Evolutionary conservation across 1,284 basidiomycete species (phyloP).

Genomic region (Laetiporus sulphureus): DNA sequence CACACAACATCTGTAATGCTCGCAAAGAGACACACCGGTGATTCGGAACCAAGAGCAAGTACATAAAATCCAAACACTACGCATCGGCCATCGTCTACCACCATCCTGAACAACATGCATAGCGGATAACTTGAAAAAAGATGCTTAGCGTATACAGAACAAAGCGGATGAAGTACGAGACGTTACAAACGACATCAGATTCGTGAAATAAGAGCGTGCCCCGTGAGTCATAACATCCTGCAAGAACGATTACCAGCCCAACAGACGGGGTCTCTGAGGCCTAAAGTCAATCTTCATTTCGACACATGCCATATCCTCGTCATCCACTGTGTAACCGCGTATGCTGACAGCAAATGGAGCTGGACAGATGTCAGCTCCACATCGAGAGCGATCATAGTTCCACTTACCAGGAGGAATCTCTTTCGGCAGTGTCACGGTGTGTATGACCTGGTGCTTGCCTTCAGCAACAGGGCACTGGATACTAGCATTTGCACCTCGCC

Average conservation of each 20-base stretch:
- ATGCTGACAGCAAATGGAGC: conserved; percentile 84
- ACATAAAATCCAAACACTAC: too few relatives aligned
- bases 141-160: too few relatives aligned
- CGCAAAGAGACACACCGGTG: too few relatives aligned
- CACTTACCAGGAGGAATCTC: conserved; percentile 82
- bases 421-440: conserved; percentile 79
- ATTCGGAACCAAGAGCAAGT: too few relatives aligned
- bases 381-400: conserved; percentile 5
- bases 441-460: conserved; percentile 64
- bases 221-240: too few relatives aligned
- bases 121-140: too few relatives aligned
- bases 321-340: conserved; percentile 68
- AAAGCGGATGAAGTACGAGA: too few relatives aligned
- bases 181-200: too few relatives aligned
- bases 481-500: conserved; percentile 62
- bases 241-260: conserved; percentile 7
- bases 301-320: conserved; percentile 78
- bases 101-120: too few relatives aligned
- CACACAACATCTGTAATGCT: too few relatives aligned
- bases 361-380: conserved; percentile 27
- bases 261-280: conserved; percentile 10
- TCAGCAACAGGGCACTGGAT: conserved; percentile 74
- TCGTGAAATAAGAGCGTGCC: too few relatives aligned
- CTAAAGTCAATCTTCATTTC: conserved; percentile 73
- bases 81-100: too few relatives aligned